Percentiles rank a stretch among this genome's conserved stretches.
These are phyloP conservation scores for Zoysia matrella DNA, from an alignment of 202 grass and related monocot species.

Conservation along the genomic window DNA sequence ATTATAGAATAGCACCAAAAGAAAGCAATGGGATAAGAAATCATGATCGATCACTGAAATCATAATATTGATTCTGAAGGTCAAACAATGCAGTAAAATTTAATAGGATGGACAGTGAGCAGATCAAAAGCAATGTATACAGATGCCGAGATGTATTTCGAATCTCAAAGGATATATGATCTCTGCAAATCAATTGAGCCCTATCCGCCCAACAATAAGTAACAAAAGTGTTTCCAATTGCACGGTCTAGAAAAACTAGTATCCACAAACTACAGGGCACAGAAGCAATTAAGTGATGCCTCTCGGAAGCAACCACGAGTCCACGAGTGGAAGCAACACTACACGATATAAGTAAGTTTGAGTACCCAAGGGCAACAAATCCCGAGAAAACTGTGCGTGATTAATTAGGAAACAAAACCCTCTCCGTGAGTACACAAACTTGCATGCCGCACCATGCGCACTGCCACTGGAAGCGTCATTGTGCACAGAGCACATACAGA, in stretches of 20 bases:
- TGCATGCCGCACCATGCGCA: neutral
- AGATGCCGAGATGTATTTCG: neutral
- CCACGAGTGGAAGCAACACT: neutral
- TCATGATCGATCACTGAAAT: neutral
- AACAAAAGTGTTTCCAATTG: neutral
- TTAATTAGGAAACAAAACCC: neutral
- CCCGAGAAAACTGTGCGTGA: neutral
- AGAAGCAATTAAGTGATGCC: neutral
- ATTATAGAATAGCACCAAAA: neutral
- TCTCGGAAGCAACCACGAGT: neutral
- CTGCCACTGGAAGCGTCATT: neutral
- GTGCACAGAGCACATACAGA: neutral
- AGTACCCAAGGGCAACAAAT: no score
- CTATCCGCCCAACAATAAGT: neutral
- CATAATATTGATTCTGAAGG: neutral
- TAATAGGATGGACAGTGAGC: neutral
- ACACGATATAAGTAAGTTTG: no score
- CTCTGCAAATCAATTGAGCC: neutral
- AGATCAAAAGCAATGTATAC: constrained; percentile 2
- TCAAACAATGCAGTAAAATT: neutral
- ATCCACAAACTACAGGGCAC: neutral
- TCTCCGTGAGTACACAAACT: neutral
- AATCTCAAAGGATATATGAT: neutral
- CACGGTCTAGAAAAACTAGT: neutral
- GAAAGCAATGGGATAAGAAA: neutral